A percentile compares a stretch with the other conserved stretches of the same genome.
These are phyloP conservation scores for Colletotrichum lini DNA, from an alignment of 2,329 filamentous ascomycete genomes.

Conservation along the genomic window DNA sequence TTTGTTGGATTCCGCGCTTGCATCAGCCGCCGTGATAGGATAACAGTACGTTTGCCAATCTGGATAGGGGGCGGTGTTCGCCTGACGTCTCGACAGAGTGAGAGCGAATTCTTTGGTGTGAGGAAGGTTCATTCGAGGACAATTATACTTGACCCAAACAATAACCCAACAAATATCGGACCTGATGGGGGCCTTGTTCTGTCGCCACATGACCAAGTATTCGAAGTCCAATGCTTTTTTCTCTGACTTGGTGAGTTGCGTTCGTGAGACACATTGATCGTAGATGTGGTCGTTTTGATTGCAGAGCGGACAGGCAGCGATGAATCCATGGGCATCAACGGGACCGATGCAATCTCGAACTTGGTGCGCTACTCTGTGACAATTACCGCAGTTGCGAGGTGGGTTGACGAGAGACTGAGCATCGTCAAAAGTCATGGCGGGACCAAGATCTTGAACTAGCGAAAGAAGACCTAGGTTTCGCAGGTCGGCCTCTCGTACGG, in stretches of 20 bases:
- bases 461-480: neutral
- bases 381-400: constrained; percentile 16
- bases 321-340: constrained; percentile 12
- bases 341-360: constrained; percentile 29
- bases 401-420: neutral
- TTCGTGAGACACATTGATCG: neutral
- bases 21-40: neutral
- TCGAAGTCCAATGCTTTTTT: constrained; percentile 6
- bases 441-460: neutral
- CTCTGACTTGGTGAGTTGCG: neutral
- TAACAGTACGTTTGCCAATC: constrained; percentile 29
- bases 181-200: constrained; percentile 25
- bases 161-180: constrained; percentile 19
- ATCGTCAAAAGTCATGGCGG: neutral
- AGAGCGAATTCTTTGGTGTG: constrained; percentile 25
- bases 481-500: neutral
- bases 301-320: constrained; percentile 26
- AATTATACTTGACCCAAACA: constrained; percentile 1
- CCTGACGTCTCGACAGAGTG: neutral
- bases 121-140: constrained; percentile 7
- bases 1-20: neutral
- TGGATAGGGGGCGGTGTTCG: neutral
- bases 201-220: constrained; percentile 14
- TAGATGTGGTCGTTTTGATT: constrained; percentile 15
- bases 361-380: constrained; percentile 9